Evolutionary conservation across 2,329 filamentous ascomycete genomes (phyloP), one percentile per base, ranked within the genome.

Genomic region (Aspergillus sclerotialis): DNA sequence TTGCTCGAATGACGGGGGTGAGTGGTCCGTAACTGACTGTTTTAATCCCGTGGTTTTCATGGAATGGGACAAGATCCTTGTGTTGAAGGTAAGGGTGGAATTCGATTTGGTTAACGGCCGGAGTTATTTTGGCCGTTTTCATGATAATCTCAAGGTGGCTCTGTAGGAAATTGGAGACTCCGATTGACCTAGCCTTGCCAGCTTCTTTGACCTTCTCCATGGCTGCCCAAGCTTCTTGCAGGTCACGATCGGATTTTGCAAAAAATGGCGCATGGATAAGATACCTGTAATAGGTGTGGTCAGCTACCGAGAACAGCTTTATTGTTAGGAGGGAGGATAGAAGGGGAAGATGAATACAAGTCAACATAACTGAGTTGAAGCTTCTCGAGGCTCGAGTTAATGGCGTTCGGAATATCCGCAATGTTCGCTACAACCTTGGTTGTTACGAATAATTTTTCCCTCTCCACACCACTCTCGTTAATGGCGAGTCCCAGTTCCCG

Each of bases 201-300:
- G 67, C 55, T n/a, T 63, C 58, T 43, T 76, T 67, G 25, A 80
- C 57, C 25, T 66, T 56, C 48, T 82, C 77, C 75, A 81, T 76
- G 5, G 67, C 62, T 25, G 68, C 68, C 77, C 77, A 81, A 28
- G 72, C 69, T 19, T 61, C 53, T 52, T 80, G 76, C 11, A 80
- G 65, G 10, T 75, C 68, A 18, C 58, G 58, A 31, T 76, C 69
- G 1, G 65, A 65, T 29, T 72, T 65, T 25, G 68, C 68, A 43
- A 72, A 76, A 59, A 75, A 81, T 0, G 77, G 78, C 2, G 66
- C 57, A 49, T 82, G 78, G 40, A 81, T 79, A 10, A 82, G 60
- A 47, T 78, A 80, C 32, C 73, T 76, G 29, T 5, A 6, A 21
- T 32, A 10, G 27, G 11, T 34, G 18, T 14, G 16, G 7, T 2